A percentile compares a stretch with the other conserved stretches of the same genome.
phyloP scores from a whole-genome alignment of 1,284 basidiomycete genomes.

The Boletus semigastroideus region DNA sequence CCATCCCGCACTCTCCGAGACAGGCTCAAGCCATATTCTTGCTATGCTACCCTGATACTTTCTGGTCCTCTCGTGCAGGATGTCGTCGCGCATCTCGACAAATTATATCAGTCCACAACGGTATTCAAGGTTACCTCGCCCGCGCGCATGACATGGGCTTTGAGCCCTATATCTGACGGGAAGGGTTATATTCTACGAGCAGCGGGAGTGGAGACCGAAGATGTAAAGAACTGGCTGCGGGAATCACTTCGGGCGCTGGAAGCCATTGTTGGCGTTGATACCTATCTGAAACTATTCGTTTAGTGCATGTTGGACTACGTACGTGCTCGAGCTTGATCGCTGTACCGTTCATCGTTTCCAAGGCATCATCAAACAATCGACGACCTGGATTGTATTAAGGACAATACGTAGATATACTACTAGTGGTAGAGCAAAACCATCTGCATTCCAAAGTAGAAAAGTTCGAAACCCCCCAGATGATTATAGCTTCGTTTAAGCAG shows the following conservation, averaged over 20 bases:
- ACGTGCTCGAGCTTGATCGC: too few species aligned
- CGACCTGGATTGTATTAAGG: too few species aligned
- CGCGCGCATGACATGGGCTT: slow-evolving; percentile 74
- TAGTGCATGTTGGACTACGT: slow-evolving; percentile 21
- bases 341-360: too few species aligned
- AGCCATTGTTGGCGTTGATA: slow-evolving; percentile 58
- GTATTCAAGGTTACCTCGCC: slow-evolving; percentile 60
- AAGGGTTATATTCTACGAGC: slow-evolving; percentile 63
- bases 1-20: slow-evolving; percentile 51
- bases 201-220: slow-evolving; percentile 72
- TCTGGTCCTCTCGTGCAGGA: slow-evolving; percentile 58
- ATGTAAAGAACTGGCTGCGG: slow-evolving; percentile 68
- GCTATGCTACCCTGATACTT: slow-evolving; percentile 82
- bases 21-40: slow-evolving; percentile 73
- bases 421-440: too few species aligned
- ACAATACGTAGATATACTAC: too few species aligned
- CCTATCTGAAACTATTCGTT: slow-evolving; percentile 62
- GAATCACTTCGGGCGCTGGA: slow-evolving; percentile 51
- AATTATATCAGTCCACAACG: slow-evolving; percentile 53
- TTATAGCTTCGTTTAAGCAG: slow-evolving; percentile 10
- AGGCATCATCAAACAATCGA: too few species aligned
- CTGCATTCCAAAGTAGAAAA: too few species aligned
- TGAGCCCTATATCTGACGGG: slow-evolving; percentile 51
- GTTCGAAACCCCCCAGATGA: too few species aligned
- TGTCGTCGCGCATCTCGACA: slow-evolving; percentile 46